A percentile compares a stretch with the other conserved stretches of the same genome.
phyloP scores from a whole-genome alignment of 2,329 filamentous ascomycete species.

The Elsinoe perseae region DNA sequence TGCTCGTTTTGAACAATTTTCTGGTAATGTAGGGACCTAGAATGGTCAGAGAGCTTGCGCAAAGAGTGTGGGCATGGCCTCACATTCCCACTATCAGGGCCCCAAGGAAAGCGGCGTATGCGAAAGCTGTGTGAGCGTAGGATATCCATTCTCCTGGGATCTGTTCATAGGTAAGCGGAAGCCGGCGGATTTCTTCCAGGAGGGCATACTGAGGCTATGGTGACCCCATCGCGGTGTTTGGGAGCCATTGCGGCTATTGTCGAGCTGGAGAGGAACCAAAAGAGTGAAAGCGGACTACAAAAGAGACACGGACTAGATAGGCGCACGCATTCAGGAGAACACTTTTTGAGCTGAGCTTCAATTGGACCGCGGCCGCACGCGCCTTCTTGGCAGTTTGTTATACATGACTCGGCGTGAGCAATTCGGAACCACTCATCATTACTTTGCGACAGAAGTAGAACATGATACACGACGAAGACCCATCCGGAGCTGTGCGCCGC shows the following conservation, averaged over 20 bases:
- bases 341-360: conserved; percentile 4
- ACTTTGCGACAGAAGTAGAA: no score
- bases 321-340: neutral
- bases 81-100: conserved; percentile 68
- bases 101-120: conserved; percentile 80
- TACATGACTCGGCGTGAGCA: neutral
- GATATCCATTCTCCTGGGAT: conserved; percentile 86
- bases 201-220: conserved; percentile 49
- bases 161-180: conserved; percentile 20
- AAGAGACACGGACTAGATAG: conserved; percentile 3
- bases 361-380: conserved; percentile 6
- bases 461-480: no score
- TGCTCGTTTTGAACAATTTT: conserved; percentile 98
- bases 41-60: conserved; percentile 19
- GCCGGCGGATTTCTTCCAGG: neutral
- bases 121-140: conserved; percentile 74
- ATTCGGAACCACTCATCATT: neutral
- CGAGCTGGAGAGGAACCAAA: neutral
- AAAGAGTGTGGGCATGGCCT: neutral
- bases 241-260: conserved; percentile 43
- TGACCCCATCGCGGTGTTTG: conserved; percentile 55
- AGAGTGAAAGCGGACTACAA: neutral
- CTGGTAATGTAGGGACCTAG: conserved; percentile 70
- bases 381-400: conserved; percentile 13
- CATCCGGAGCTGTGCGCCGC: no score